phyloP scores from a whole-genome alignment of 129 eudicot genomes.

The Flaveria sonorensis region DNA sequence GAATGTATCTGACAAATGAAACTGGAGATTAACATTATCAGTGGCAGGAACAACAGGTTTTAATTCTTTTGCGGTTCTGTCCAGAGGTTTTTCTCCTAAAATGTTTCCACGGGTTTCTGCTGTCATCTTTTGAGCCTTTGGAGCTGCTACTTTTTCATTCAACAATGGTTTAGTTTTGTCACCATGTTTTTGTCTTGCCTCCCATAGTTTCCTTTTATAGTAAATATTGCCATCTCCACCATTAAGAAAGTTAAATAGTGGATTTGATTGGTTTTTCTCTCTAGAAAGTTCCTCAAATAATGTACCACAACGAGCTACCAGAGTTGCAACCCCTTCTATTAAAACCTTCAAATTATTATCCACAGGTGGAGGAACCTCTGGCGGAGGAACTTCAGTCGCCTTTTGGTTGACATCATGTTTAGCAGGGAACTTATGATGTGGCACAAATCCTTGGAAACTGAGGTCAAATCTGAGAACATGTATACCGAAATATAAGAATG shows the following conservation, averaged over 20 bases:
- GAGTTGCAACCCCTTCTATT: constrained; percentile 87
- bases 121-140: constrained; percentile 62
- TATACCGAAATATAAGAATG: constrained; percentile 5
- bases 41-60: constrained; percentile 43
- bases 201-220: constrained; percentile 92
- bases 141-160: constrained; percentile 44
- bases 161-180: constrained; percentile 50
- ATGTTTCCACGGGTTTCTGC: constrained; percentile 90
- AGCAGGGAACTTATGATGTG: constrained; percentile 68
- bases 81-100: constrained; percentile 89
- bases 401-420: constrained; percentile 47
- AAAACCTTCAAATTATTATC: constrained; percentile 71
- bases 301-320: constrained; percentile 96
- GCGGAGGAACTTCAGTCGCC: constrained; percentile 53
- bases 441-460: constrained; percentile 82
- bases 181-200: constrained; percentile 68
- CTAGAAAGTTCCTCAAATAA: constrained; percentile 91
- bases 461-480: constrained; percentile 73
- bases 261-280: constrained; percentile 89
- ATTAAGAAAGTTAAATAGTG: constrained; percentile 70
- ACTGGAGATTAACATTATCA: constrained; percentile 55
- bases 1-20: constrained; percentile 84
- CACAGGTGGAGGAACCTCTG: constrained; percentile 82
- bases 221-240: constrained; percentile 87
- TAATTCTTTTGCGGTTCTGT: constrained; percentile 55